Evolutionary conservation across 208 protist genomes (phyloP).

Genomic region (Acanthamoeba polyphaga): DNA sequence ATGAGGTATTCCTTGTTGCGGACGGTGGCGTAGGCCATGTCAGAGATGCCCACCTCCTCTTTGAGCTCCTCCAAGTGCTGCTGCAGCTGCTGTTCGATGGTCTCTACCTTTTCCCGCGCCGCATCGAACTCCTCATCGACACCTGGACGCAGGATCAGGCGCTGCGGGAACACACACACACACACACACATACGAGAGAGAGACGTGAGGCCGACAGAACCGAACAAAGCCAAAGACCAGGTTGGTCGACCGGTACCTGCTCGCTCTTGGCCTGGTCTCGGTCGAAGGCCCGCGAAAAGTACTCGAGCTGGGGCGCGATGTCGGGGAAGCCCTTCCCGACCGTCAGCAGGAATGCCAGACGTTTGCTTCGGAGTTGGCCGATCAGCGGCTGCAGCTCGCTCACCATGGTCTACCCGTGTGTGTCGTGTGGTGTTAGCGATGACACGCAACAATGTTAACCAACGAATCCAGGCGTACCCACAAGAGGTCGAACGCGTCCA

Average conservation of each 20-base stretch:
- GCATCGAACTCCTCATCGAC: slow-evolving; percentile 62
- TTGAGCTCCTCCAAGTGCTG: slow-evolving; percentile 24
- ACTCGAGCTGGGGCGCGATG: not conserved
- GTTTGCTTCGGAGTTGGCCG: not conserved
- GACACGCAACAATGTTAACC: not conserved
- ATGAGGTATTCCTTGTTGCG: slow-evolving; percentile 68
- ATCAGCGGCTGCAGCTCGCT: not conserved
- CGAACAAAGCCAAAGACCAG: no score
- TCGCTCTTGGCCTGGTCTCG: not conserved
- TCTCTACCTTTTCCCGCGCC: not conserved
- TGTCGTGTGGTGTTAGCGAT: not conserved
- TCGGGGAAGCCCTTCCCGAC: slow-evolving; percentile 38
- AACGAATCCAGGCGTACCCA: not conserved
- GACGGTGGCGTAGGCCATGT: slow-evolving; percentile 20
- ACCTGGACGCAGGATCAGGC: slow-evolving; percentile 15
- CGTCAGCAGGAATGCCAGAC: slow-evolving; percentile 27
- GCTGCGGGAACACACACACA: not conserved
- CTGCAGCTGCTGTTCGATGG: slow-evolving; percentile 44
- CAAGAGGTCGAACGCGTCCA: slow-evolving; percentile 11
- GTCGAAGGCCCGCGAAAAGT: slow-evolving; percentile 39
- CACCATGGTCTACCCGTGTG: not conserved
- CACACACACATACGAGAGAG: not conserved
- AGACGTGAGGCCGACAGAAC: no score
- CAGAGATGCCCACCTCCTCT: not conserved
- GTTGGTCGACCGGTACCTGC: not conserved